These are phyloP conservation scores for Penicillium sp. DNA, from an alignment of 2,329 filamentous ascomycete genomes.

Conservation along the genomic window DNA sequence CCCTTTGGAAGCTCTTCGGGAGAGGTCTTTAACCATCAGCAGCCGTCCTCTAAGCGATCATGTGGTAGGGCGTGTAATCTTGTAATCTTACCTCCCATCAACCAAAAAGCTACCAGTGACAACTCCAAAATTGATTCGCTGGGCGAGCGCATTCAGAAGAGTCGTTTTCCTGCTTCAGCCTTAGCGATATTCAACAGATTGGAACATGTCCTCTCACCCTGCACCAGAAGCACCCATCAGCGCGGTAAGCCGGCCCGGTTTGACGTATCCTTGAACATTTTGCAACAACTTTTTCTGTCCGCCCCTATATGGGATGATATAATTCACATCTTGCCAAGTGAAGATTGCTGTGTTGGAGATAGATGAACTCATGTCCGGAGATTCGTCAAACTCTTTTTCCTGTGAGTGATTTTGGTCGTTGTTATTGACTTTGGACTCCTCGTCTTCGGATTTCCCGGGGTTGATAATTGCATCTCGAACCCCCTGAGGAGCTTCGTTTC, in stretches of 20 bases:
- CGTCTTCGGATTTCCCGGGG: constrained; percentile 45
- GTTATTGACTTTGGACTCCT: constrained; percentile 51
- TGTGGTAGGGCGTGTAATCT: too few relatives aligned
- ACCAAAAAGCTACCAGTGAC: constrained; percentile 48
- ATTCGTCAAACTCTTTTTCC: constrained; percentile 19
- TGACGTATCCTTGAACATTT: constrained; percentile 70
- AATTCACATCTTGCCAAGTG: constrained; percentile 84
- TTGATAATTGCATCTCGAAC: constrained; percentile 59
- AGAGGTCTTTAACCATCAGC: constrained; percentile 34
- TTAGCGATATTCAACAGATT: background rate
- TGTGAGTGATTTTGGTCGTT: constrained; percentile 14
- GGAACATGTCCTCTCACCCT: constrained; percentile 27
- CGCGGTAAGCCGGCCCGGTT: constrained; percentile 74
- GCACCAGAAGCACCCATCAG: constrained; percentile 76
- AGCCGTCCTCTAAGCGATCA: background rate
- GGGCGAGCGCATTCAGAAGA: constrained; percentile 49
- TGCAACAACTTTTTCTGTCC: constrained; percentile 54
- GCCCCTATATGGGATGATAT: constrained; percentile 56
- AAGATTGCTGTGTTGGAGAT: constrained; percentile 70
- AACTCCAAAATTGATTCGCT: constrained; percentile 47
- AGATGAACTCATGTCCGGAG: constrained; percentile 42
- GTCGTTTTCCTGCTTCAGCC: constrained; percentile 48
- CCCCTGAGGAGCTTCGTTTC: constrained; percentile 62
- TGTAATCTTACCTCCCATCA: constrained; percentile 41
- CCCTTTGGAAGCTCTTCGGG: constrained; percentile 53